Evolutionary conservation across 495 filamentous ascomycete genomes (phyloP).

Genomic region (Friedmanniomyces endolithicus): DNA sequence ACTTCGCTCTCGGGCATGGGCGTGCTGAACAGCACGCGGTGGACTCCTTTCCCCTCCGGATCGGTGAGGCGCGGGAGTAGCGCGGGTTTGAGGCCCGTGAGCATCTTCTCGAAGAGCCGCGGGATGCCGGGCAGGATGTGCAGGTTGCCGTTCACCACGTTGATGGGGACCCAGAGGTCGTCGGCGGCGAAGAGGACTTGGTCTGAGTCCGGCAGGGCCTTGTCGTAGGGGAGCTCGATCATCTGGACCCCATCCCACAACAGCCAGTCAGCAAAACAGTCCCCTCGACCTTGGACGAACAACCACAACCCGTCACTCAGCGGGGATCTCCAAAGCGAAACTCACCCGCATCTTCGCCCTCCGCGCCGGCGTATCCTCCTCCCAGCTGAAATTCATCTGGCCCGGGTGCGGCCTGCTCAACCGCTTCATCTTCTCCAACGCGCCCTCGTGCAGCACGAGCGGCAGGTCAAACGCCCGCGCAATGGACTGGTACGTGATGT

Average conservation of each 20-base stretch:
- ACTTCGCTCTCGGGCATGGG: conserved; percentile 75
- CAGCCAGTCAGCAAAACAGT: no score
- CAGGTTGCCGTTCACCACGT: conserved; percentile 79
- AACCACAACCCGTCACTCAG: no score
- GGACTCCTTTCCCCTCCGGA: conserved; percentile 66
- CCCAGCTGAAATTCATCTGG: conserved; percentile 72
- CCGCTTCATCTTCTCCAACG: conserved; percentile 69
- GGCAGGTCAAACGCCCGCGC: conserved; percentile 74
- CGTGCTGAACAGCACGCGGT: conserved; percentile 70
- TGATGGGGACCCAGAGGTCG: conserved; percentile 78
- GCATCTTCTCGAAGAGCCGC: conserved; percentile 61
- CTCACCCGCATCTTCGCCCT: conserved; percentile 56
- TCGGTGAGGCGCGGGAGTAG: conserved; percentile 58
- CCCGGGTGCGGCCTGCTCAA: conserved; percentile 58
- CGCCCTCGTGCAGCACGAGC: conserved; percentile 59
- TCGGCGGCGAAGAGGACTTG: conserved; percentile 63
- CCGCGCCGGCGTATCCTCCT: conserved; percentile 61
- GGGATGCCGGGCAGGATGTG: conserved; percentile 90
- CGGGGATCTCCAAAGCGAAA: no score
- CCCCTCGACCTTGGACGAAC: no score
- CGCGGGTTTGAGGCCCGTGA: conserved; percentile 60
- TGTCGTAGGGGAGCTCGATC: conserved; percentile 72
- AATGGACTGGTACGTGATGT: conserved; percentile 92
- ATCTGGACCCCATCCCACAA: conserved; percentile 34
- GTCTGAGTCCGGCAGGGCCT: conserved; percentile 53